phyloP scores from a whole-genome alignment of 1,284 basidiomycete genomes.

The Heterobasidion parviporum region DNA sequence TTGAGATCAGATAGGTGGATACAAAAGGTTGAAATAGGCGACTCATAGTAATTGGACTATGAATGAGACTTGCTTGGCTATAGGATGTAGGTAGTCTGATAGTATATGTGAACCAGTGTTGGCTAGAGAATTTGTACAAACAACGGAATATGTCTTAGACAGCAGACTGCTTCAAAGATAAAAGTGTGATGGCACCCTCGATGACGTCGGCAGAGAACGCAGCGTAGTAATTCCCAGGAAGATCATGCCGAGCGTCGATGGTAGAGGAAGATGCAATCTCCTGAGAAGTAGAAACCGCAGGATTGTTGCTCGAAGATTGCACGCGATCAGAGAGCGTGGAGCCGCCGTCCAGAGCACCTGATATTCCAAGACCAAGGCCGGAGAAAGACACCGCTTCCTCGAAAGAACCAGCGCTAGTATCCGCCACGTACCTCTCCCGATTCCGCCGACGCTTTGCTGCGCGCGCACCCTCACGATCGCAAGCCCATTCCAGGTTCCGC shows the following conservation, averaged over 20 bases:
- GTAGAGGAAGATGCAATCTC: not conserved
- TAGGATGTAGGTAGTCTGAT: too few relatives aligned
- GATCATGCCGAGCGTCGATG: conserved; percentile 4
- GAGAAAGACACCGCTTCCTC: not conserved
- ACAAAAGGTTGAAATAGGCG: not conserved
- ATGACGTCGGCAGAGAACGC: conserved; percentile 26
- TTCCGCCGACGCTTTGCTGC: conserved; percentile 26
- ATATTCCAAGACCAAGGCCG: not conserved
- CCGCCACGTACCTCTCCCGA: not conserved
- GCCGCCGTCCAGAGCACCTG: not conserved
- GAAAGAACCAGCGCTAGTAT: not conserved
- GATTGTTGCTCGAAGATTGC: not conserved
- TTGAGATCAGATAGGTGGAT: not conserved
- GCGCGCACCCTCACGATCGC: conserved; percentile 20
- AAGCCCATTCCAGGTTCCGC: conserved; percentile 38
- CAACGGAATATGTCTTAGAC: conserved; percentile 11
- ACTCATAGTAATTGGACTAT: not conserved
- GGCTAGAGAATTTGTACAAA: not conserved
- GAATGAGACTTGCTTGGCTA: too few relatives aligned
- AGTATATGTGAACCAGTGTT: too few relatives aligned
- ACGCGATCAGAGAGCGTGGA: not conserved
- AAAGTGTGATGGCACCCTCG: conserved; percentile 31
- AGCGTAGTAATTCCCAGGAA: conserved; percentile 17
- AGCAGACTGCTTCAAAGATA: conserved; percentile 26
- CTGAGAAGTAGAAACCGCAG: not conserved